Evolutionary conservation across 495 filamentous ascomycete genomes (phyloP).

Genomic region (Podospora comata): DNA sequence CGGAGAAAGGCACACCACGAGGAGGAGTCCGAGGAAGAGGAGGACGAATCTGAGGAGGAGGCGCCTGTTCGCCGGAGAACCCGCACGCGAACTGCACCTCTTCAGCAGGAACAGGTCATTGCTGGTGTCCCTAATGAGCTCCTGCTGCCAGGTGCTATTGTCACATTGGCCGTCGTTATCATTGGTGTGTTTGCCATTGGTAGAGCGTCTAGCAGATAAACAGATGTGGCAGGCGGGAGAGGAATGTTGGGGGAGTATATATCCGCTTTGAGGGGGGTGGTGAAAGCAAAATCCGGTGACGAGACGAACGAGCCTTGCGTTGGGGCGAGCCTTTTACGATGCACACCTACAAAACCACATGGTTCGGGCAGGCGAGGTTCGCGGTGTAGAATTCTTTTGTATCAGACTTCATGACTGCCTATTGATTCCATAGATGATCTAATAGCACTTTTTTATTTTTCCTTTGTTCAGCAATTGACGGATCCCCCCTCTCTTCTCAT

Average conservation of each 20-base stretch:
- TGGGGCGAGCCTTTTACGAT: not conserved
- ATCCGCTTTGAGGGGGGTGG: not conserved
- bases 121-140: slow-evolving; percentile 92
- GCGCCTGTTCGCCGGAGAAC: slow-evolving; percentile 42
- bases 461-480: not conserved
- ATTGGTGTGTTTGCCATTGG: slow-evolving; percentile 89
- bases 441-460: slow-evolving; percentile 3
- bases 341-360: not conserved
- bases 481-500: not conserved
- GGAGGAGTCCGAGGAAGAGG: slow-evolving; percentile 57
- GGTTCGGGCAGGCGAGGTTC: not conserved
- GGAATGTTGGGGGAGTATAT: not conserved
- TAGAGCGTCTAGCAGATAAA: slow-evolving; percentile 64
- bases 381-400: slow-evolving; percentile 23
- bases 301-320: slow-evolving; percentile 2
- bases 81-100: slow-evolving; percentile 35
- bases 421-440: slow-evolving; percentile 22
- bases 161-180: slow-evolving; percentile 91
- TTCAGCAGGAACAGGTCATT: slow-evolving; percentile 72
- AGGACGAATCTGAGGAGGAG: slow-evolving; percentile 57
- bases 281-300: not conserved
- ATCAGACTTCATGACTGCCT: slow-evolving; percentile 19
- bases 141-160: slow-evolving; percentile 88
- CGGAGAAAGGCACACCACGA: slow-evolving; percentile 56
- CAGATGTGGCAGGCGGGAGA: not conserved